phyloP scores from a whole-genome alignment of 164 flowering plant species.

The Tetracentron sinense region DNA sequence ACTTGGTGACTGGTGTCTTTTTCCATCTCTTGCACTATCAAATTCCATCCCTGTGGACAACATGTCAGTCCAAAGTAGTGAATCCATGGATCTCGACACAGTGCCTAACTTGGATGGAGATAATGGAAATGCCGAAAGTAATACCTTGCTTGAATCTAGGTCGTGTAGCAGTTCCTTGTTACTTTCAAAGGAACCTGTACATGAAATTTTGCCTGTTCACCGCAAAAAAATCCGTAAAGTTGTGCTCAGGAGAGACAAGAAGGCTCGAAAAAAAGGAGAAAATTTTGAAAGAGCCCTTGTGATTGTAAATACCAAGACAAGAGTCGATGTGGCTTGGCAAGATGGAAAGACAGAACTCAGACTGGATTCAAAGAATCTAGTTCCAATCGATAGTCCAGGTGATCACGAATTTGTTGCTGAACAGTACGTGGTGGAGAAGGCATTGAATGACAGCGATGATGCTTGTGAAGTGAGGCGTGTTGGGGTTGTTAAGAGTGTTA shows the following conservation, averaged over 20 bases:
- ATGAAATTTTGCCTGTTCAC: slow-evolving; percentile 62
- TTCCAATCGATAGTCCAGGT: slow-evolving; percentile 88
- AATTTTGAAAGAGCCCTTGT: slow-evolving; percentile 74
- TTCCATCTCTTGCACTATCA: slow-evolving; percentile 37
- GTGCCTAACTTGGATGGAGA: slow-evolving; percentile 29
- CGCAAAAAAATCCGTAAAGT: slow-evolving; percentile 82
- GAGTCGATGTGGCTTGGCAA: slow-evolving; percentile 92
- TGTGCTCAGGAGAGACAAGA: slow-evolving; percentile 69
- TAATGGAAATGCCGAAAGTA: slow-evolving; percentile 22
- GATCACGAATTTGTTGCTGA: slow-evolving; percentile 95
- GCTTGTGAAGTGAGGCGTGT: slow-evolving; percentile 59
- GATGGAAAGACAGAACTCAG: slow-evolving; percentile 59
- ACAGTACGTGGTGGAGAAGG: slow-evolving; percentile 93
- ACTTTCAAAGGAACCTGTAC: slow-evolving; percentile 50
- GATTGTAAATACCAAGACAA: slow-evolving; percentile 67
- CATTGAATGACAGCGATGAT: slow-evolving; percentile 62
- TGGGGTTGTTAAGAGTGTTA: slow-evolving; percentile 89
- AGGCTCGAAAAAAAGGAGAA: slow-evolving; percentile 66
- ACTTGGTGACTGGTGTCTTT: slow-evolving; percentile 93
- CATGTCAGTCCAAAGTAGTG: slow-evolving; percentile 22
- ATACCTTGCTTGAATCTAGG: slow-evolving; percentile 31
- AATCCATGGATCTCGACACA: slow-evolving; percentile 41
- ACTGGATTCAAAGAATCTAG: slow-evolving; percentile 50
- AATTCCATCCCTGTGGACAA: slow-evolving; percentile 30
- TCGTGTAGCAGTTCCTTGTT: slow-evolving; percentile 45